These are phyloP conservation scores for Saccharomycopsis babjevae DNA, from an alignment of 805 yeast species.

Conservation along the genomic window DNA sequence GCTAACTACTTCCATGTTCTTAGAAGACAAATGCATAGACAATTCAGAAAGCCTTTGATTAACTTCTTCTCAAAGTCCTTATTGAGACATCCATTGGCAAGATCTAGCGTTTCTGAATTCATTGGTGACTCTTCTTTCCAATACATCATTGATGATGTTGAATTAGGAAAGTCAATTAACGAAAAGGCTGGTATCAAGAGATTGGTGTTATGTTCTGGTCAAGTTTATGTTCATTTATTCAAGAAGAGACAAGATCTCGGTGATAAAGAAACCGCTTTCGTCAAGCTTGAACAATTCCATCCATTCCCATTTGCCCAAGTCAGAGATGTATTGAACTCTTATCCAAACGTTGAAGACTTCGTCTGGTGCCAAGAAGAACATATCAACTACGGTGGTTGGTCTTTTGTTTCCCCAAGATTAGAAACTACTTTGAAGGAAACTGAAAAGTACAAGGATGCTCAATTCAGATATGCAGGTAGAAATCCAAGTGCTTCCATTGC, in stretches of 20 bases:
- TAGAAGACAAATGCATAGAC: slow-evolving; percentile 99
- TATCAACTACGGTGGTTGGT: slow-evolving; percentile 89
- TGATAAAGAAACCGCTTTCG: slow-evolving; percentile 76
- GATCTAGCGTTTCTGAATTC: slow-evolving; percentile 75
- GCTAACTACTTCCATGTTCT: slow-evolving; percentile 91
- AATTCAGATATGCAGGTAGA: slow-evolving; percentile 88
- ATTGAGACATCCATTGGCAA: slow-evolving; percentile 95
- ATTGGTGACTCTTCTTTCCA: slow-evolving; percentile 86
- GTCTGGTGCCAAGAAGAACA: slow-evolving; percentile 99
- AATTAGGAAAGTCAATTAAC: slow-evolving; percentile 68
- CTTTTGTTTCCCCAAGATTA: slow-evolving; percentile 75
- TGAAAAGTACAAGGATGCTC: slow-evolving; percentile 46
- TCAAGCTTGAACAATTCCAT: slow-evolving; percentile 88
- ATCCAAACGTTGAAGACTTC: slow-evolving; percentile 76
- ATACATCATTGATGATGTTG: slow-evolving; percentile 92
- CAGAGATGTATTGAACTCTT: slow-evolving; percentile 69
- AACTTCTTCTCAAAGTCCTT: slow-evolving; percentile 86
- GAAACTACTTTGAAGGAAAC: slow-evolving; percentile 69
- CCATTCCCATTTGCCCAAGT: slow-evolving; percentile 98
- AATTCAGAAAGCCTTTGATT: slow-evolving; percentile 87
- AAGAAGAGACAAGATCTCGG: slow-evolving; percentile 75
- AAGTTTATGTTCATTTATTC: slow-evolving; percentile 85
- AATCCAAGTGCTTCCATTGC: slow-evolving; percentile 98
- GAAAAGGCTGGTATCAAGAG: slow-evolving; percentile 80
- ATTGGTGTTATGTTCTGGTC: slow-evolving; percentile 79